Evolutionary conservation across 805 yeast genomes (phyloP).

Genomic region (Pichia deserticola): DNA sequence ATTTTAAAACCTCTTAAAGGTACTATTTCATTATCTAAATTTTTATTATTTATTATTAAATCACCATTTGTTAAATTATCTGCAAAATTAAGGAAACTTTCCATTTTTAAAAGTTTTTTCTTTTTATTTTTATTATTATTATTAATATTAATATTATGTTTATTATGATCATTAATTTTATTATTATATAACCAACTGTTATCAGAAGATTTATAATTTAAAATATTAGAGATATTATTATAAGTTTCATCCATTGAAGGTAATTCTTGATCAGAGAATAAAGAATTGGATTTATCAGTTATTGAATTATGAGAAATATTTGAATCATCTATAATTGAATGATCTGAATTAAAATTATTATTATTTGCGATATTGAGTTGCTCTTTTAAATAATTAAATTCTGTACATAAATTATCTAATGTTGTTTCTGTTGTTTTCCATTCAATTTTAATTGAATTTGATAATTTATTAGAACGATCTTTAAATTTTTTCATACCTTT

Average conservation of each 20-base stretch:
- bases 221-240: neutral
- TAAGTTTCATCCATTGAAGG: conserved; percentile 6
- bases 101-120: conserved; percentile 22
- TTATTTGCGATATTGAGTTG: conserved; percentile 20
- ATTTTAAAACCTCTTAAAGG: conserved; percentile 8
- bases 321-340: neutral
- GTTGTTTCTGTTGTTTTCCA: conserved; percentile 42
- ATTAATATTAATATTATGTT: no score
- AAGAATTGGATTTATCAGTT: neutral
- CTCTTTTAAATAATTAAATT: conserved; percentile 30
- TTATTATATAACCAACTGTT: neutral
- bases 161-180: neutral
- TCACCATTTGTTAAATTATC: neutral
- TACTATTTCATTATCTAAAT: neutral
- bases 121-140: conserved; percentile 3
- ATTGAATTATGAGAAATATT: neutral
- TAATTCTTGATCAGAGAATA: conserved; percentile 8
- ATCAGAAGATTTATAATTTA: no score
- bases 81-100: conserved; percentile 21
- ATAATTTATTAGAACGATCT: conserved; percentile 4
- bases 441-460: conserved; percentile 24
- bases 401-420: conserved; percentile 35
- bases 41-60: neutral
- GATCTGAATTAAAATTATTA: neutral
- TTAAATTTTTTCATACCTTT: neutral